These are phyloP conservation scores for Aspergillus sp. DNA, from an alignment of 2,329 filamentous ascomycete species.

Conservation along the genomic window DNA sequence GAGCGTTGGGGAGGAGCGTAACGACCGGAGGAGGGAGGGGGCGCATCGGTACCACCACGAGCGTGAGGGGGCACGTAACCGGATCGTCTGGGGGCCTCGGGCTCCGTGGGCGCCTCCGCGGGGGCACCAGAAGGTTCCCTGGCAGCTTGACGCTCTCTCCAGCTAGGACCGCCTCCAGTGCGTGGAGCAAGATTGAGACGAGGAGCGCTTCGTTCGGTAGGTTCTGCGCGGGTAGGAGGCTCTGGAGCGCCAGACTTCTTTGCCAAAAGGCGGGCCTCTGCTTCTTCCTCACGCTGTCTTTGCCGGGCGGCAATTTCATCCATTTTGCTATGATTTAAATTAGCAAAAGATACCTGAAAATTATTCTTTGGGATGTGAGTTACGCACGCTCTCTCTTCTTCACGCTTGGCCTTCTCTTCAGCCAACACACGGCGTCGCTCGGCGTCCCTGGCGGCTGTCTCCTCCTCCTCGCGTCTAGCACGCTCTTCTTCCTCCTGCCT, in stretches of 20 bases:
- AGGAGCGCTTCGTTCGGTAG: constrained; percentile 51
- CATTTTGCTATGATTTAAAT: constrained; percentile 52
- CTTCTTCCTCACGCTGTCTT: constrained; percentile 82
- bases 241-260: constrained; percentile 56
- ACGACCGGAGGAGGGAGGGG: constrained; percentile 32
- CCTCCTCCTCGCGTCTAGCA: constrained; percentile 76
- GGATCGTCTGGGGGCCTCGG: constrained; percentile 29
- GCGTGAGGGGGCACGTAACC: constrained; percentile 44
- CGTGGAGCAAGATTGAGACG: constrained; percentile 55
- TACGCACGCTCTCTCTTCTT: constrained; percentile 59
- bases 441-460: constrained; percentile 76
- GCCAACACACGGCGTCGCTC: constrained; percentile 71
- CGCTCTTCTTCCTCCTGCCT: constrained; percentile 84
- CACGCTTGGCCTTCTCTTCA: constrained; percentile 65
- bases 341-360: constrained; percentile 26
- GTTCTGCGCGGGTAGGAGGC: constrained; percentile 46
- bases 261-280: constrained; percentile 70
- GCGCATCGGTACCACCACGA: constrained; percentile 32
- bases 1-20: constrained; percentile 29
- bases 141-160: constrained; percentile 61
- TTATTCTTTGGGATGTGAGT: constrained; percentile 4
- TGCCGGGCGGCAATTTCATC: constrained; percentile 66
- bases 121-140: constrained; percentile 37
- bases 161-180: constrained; percentile 48
- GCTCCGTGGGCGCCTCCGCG: constrained; percentile 27